Base-by-base conservation (phyloP, 2,329 filamentous ascomycete species). In the Dactylonectria macrodidyma region DNA sequence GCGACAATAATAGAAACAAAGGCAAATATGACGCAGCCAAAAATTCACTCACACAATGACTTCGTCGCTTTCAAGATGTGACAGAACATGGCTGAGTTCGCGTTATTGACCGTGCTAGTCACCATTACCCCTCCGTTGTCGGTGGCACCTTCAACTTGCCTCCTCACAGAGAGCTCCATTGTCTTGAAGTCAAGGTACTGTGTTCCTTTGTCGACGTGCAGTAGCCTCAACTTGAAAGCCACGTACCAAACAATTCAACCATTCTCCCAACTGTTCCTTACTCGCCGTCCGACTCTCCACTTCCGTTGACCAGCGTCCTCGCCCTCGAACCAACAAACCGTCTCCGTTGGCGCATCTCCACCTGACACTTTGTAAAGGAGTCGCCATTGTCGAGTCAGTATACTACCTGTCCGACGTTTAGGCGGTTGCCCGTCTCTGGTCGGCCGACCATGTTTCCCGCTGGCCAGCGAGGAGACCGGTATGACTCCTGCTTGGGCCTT, bases 1-100 rank as follows among this genome's bases (percentile, higher is more conserved):
- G 70, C 64, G 22, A 48, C 68, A 51, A 70, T 50, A 66, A 66
- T 71, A 64, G 59, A 51, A 44, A 19, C 47, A 58, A 46, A 62
- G 41, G 34, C 14, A 38, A 51, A 26, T 33, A 41, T 69, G 36
- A 69, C 51, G 34, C 57, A 57, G 46, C 30, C 38, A 44, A 30
- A 30, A 4, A 30, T 7, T 34, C 56, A 46, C 26, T 54, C 41
- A 44, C 41, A 26, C 46, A 50, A 22, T 58, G 46, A 44, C 26
- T 19, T 24, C 30, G 54, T 59, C 30, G 51, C 64, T 57, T 57
- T 70, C 41, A 8, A 11, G 30, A 19, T 3, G 19, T 26, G 16
- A 22, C 52, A 26, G 22, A 14, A n/a, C 12, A 34, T 51, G 16
- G 48, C 46, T n/a, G 41, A 46, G 6, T 14, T 24, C 30, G 19